Evolutionary conservation across 2,329 filamentous ascomycete species (phyloP), one percentile per base, ranked within the genome.

Genomic region (Zymoseptoria pseudotritici): DNA sequence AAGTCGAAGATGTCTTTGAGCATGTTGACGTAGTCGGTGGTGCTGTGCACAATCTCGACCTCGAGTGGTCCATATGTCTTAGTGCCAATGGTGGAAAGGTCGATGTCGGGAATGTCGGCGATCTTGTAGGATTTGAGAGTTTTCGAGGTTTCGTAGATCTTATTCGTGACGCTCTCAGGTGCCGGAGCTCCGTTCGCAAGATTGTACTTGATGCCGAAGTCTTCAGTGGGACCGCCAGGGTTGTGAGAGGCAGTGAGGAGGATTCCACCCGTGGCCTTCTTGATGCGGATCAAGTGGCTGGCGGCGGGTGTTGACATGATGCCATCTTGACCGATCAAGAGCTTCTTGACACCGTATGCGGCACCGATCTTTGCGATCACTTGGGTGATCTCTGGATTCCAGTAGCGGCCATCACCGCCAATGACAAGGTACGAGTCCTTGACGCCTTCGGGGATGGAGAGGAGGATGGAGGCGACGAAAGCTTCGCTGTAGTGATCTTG

Each of bases 131-230:
- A 91, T 52, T 86, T 90, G 69, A 99, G 83, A 65, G 83, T 86
- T 83, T 97, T 97, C 69, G 93, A 93, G 63, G 87, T 86, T 70
- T 93, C 90, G 80, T 85, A 97, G 76, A 99, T 97, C 81, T 96
- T 96, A 86, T 99, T 95, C 68, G 94, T 99, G 67, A 99, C 90
- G 58, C 89, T 88, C 78, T 99, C 94, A 61, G 94, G 94, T 59
- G 94, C 94, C 51, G 94, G 94, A 59, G 92, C 94, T 70, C 94
- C 94, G 73, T 99, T 97, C 75, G 91, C 82, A 61, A 99, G 83
- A 83, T 99, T 99, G 85, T 99, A 99, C 82, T 99, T 99, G 86
- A 99, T 99, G 70, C 94, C 94, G 71, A 99, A 99, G 78, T 99
- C 94, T 75, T 94, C 89, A 69, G 85, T 88, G 63, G 94, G 94